These are phyloP conservation scores for Fusarium penzigii DNA, from an alignment of 2,329 filamentous ascomycete genomes.

Conservation along the genomic window DNA sequence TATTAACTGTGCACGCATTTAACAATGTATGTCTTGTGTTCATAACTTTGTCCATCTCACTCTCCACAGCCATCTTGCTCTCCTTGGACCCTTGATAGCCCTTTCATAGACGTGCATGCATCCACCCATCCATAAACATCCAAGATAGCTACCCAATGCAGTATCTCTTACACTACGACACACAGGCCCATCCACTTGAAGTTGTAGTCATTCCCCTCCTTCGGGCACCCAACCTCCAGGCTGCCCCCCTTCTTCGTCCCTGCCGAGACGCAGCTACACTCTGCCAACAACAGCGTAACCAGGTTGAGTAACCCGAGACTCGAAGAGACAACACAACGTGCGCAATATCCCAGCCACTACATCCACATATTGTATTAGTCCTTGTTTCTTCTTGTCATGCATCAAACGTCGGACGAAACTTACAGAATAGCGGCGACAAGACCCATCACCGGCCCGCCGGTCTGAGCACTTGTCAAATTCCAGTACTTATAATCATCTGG, in stretches of 20 bases:
- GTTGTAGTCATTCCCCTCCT: not conserved
- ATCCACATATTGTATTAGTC: too few species aligned
- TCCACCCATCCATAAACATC: too few species aligned
- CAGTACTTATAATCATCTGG: slow-evolving; percentile 39
- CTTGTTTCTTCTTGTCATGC: too few species aligned
- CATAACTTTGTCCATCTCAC: too few species aligned
- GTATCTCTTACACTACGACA: too few species aligned
- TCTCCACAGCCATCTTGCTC: too few species aligned
- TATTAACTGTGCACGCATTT: too few species aligned
- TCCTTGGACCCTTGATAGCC: too few species aligned
- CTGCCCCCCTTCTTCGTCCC: slow-evolving; percentile 6
- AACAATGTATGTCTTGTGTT: too few species aligned
- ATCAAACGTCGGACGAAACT: too few species aligned
- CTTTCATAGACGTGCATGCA: too few species aligned
- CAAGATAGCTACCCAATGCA: too few species aligned
- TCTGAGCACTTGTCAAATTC: slow-evolving; percentile 31
- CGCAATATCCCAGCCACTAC: slow-evolving; percentile 26
- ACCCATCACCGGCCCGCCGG: slow-evolving; percentile 36
- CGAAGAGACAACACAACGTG: slow-evolving; percentile 24
- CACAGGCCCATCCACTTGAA: slow-evolving; percentile 3
- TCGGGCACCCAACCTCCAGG: slow-evolving; percentile 6
- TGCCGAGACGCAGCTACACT: slow-evolving; percentile 14
- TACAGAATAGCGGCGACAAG: slow-evolving; percentile 40
- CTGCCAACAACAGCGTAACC: slow-evolving; percentile 22
- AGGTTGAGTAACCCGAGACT: slow-evolving; percentile 22